Evolutionary conservation across 2,329 filamentous ascomycete species (phyloP), one percentile per base, ranked within the genome.

Genomic region (Ophiosphaerella narmari): DNA sequence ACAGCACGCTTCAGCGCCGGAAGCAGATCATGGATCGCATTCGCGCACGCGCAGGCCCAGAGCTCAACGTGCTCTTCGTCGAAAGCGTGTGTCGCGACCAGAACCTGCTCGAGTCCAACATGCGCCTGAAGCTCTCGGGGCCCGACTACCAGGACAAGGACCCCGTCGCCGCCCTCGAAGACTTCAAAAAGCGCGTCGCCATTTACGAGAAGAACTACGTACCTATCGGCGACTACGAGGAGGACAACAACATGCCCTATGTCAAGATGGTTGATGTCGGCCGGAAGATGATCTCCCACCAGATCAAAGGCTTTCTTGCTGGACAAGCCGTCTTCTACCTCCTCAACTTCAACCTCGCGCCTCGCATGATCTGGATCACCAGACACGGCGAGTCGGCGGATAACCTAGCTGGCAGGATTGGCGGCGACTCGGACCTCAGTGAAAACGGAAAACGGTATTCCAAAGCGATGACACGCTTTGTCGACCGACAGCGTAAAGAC

Each of bases 251-350:
- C 63, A 88, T 97, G 83, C 90, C 95, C 52, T 99, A 96, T 69
- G 95, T 99, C 57, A 91, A 91, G 79, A 96, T 97, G 89, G 90
- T 97, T 58, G 94, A 99, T 72, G 94, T 99, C 2, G 94, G 94
- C 36, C 86, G 93, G 54, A 99, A 99, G 74, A 83, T 97, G 53
- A 86, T 97, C 37, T 89, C 93, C 39, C 89, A 96, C 71, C 89
- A 94, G 55, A 86, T 97, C 53, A 88, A 88, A 60, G 94, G 94
- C 5, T 99, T 99, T 73, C 80, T 99, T 41, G 91, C 91, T 49
- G 90, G 89, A 34, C 90, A 94, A 55, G 94, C 96, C 47, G 91
- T 94, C 48, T 96, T 92, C 58, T 99, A 97, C 66, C 82, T 99
- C 8, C 88, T 94, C 39, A 97, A 96, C 63, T 99, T 99, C 80